These are phyloP conservation scores for Botryosphaeria dothidea DNA, from an alignment of 2,329 filamentous ascomycete genomes.

Conservation along the genomic window DNA sequence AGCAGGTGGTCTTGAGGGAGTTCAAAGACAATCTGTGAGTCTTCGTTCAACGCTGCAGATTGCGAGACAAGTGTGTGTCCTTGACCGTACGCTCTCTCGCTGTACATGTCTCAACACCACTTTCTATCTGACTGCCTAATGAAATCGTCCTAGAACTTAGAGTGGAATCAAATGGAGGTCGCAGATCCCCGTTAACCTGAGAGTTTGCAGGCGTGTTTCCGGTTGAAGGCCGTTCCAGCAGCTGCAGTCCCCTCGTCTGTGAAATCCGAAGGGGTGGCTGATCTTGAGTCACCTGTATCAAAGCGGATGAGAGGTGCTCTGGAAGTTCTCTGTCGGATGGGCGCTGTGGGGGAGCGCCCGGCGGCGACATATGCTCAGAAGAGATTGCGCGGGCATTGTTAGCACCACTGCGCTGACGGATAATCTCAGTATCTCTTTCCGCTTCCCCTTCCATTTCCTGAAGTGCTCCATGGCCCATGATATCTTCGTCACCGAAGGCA, in stretches of 20 bases:
- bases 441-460: no score
- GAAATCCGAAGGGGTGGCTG: background rate
- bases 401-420: no score
- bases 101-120: no score
- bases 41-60: background rate
- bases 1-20: background rate
- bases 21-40: background rate
- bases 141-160: background rate
- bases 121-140: no score
- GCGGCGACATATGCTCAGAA: no score
- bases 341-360: no score
- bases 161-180: no score
- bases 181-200: background rate
- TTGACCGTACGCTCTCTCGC: background rate
- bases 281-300: no score
- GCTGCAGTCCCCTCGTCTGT: background rate
- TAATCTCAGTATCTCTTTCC: no score
- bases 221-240: background rate
- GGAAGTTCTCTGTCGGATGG: no score
- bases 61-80: constrained; percentile 1
- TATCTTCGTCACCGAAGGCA: background rate
- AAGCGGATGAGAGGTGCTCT: no score
- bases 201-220: background rate
- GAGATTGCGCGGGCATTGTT: no score
- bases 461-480: background rate